Conservation (phyloP, 1,139 yeast species). For the Saccharomyces hybrid region DNA sequence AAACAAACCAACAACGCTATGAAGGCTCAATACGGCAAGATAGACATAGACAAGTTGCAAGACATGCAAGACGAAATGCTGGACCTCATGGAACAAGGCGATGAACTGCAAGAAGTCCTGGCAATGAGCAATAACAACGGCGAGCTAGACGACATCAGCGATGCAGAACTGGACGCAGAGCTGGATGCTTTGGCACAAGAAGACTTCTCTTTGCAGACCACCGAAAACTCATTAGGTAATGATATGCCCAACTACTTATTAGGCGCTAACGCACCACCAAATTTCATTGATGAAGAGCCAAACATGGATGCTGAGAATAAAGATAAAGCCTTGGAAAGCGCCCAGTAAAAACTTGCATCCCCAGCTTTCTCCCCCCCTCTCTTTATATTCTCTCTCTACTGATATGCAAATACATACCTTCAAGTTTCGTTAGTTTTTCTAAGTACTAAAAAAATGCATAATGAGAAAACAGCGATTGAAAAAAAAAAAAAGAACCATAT, state of each 20-base stretch:
- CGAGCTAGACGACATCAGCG: slow-evolving; percentile 88
- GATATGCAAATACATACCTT: background rate
- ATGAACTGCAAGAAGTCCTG: slow-evolving; percentile 83
- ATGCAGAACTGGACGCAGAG: slow-evolving; percentile 90
- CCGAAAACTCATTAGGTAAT: slow-evolving; percentile 7
- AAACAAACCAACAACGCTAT: slow-evolving; percentile 85
- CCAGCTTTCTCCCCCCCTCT: background rate
- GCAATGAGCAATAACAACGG: slow-evolving; percentile 65
- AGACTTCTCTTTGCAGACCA: slow-evolving; percentile 35
- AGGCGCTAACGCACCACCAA: slow-evolving; percentile 16
- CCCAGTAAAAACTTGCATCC: background rate
- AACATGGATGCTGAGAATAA: background rate
- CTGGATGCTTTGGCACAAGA: slow-evolving; percentile 94
- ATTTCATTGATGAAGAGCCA: slow-evolving; percentile 26
- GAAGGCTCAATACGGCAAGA: slow-evolving; percentile 84
- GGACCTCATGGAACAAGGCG: slow-evolving; percentile 84
- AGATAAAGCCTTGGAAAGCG: background rate
- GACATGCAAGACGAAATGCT: slow-evolving; percentile 94
- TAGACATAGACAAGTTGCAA: slow-evolving; percentile 87
- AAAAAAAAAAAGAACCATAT: background rate
- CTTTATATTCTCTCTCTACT: background rate
- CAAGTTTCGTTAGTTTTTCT: background rate
- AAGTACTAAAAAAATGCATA: background rate
- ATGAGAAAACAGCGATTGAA: background rate
- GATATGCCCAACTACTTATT: slow-evolving; percentile 21